A percentile compares a stretch with the other conserved stretches of the same genome.
Conservation (phyloP, 1,139 yeast genomes). For the Waltiozyma sp. region DNA sequence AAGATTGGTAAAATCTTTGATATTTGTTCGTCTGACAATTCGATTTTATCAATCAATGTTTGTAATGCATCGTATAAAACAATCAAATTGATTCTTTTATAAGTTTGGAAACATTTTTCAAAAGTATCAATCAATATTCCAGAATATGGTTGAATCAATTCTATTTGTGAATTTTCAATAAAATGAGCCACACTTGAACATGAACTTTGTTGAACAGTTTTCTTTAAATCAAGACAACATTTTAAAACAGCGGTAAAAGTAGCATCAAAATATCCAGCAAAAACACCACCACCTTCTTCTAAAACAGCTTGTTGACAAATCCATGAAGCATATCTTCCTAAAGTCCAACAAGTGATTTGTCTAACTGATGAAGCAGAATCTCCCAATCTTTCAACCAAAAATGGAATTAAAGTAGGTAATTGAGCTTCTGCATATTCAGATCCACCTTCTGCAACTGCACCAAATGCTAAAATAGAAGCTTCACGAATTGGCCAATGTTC, state of each 20-base stretch:
- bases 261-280: slow-evolving; percentile 60
- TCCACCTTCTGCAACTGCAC: slow-evolving; percentile 90
- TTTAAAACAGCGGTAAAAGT: slow-evolving; percentile 66
- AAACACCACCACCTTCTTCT: slow-evolving; percentile 50
- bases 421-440: slow-evolving; percentile 59
- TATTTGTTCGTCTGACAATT: slow-evolving; percentile 45
- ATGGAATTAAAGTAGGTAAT: slow-evolving; percentile 75
- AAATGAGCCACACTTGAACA: slow-evolving; percentile 79
- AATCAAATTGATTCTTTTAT: slow-evolving; percentile 74
- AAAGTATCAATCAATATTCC: slow-evolving; percentile 60
- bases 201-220: slow-evolving; percentile 91
- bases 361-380: slow-evolving; percentile 80
- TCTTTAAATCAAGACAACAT: slow-evolving; percentile 72
- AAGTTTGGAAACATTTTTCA: slow-evolving; percentile 59
- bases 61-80: slow-evolving; percentile 87
- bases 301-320: slow-evolving; percentile 50
- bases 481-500: slow-evolving; percentile 83
- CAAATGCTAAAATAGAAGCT: slow-evolving; percentile 87
- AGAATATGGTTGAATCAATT: slow-evolving; percentile 38
- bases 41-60: slow-evolving; percentile 70
- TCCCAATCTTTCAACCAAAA: slow-evolving; percentile 64
- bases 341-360: slow-evolving; percentile 92
- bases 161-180: slow-evolving; percentile 64
- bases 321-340: slow-evolving; percentile 80
- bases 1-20: slow-evolving; percentile 68